phyloP scores from a whole-genome alignment of 352 stramenopile genomes.

The Phytophthora colocasiae region DNA sequence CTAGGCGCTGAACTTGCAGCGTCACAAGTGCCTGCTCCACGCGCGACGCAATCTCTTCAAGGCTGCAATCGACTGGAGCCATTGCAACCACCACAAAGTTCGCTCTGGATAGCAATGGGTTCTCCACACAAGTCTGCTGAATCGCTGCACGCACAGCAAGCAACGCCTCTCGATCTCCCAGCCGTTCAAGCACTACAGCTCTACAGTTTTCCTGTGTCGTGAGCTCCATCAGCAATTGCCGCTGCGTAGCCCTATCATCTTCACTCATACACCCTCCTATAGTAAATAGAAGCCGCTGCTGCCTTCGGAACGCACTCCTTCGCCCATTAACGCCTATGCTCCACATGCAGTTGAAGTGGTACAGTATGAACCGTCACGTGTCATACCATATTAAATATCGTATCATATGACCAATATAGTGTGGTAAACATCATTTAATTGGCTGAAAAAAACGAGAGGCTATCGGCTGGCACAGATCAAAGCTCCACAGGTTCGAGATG shows the following conservation, averaged over 20 bases:
- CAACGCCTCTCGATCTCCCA: constrained; percentile 42
- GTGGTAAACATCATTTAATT: neutral
- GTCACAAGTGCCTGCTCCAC: constrained; percentile 42
- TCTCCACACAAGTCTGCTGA: constrained; percentile 32
- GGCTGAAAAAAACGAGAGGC: constrained; percentile 24
- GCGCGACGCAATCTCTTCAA: constrained; percentile 24
- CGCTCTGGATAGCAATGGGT: constrained; percentile 36
- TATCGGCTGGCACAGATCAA: constrained; percentile 36
- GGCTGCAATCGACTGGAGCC: constrained; percentile 29
- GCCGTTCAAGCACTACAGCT: constrained; percentile 38
- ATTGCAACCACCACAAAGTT: constrained; percentile 39
- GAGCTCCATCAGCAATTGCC: constrained; percentile 33
- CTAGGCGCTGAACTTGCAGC: constrained; percentile 47
- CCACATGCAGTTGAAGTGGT: constrained; percentile 45
- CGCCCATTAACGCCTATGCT: constrained; percentile 48
- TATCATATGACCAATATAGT: neutral
- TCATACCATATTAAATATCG: neutral
- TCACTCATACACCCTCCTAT: constrained; percentile 30
- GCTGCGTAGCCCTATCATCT: constrained; percentile 17
- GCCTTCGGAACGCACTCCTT: constrained; percentile 40
- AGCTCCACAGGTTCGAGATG: constrained; percentile 28
- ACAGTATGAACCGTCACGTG: constrained; percentile 17
- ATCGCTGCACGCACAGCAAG: constrained; percentile 37
- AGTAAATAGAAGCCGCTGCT: constrained; percentile 64
- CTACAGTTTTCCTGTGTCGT: constrained; percentile 47